Evolutionary conservation across 1,139 yeast genomes (phyloP).

Genomic region (Debaryomyces psychrophilus): DNA sequence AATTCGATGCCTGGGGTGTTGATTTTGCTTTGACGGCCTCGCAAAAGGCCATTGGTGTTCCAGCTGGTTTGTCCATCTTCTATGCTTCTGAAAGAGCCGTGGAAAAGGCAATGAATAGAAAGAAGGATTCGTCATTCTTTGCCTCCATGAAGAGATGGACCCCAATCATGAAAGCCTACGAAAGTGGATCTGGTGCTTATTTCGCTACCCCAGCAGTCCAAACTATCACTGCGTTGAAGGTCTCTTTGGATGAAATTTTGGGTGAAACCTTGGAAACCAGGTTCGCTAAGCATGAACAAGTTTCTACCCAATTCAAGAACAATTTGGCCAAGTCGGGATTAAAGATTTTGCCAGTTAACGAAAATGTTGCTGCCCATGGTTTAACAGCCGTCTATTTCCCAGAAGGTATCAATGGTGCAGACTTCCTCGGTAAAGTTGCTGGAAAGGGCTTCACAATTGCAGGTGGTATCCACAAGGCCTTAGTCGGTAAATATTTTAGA

Average conservation of each 20-base stretch:
- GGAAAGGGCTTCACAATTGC: constrained; percentile 80
- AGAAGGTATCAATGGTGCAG: constrained; percentile 68
- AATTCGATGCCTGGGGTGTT: constrained; percentile 87
- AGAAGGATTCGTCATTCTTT: constrained; percentile 64
- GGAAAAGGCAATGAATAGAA: constrained; percentile 56
- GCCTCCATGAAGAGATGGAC: constrained; percentile 85
- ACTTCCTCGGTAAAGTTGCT: constrained; percentile 57
- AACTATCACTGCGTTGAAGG: constrained; percentile 78
- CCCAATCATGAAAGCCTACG: constrained; percentile 87
- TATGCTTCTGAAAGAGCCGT: constrained; percentile 79
- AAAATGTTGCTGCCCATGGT: constrained; percentile 79
- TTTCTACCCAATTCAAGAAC: constrained; percentile 68
- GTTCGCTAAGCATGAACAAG: constrained; percentile 62
- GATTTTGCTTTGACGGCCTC: constrained; percentile 91
- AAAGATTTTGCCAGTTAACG: constrained; percentile 64
- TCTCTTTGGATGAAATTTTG: constrained; percentile 74
- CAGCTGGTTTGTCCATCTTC: constrained; percentile 85
- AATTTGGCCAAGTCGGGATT: constrained; percentile 61
- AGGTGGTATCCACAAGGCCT: constrained; percentile 86
- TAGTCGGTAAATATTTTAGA: constrained; percentile 83
- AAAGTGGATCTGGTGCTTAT: constrained; percentile 78
- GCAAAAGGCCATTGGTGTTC: constrained; percentile 94
- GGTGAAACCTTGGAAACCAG: constrained; percentile 60
- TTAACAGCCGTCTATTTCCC: constrained; percentile 87
- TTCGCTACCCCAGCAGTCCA: constrained; percentile 96